These are phyloP conservation scores for Saccharomyces hybrid DNA, from an alignment of 1,139 yeast species.

Conservation along the genomic window DNA sequence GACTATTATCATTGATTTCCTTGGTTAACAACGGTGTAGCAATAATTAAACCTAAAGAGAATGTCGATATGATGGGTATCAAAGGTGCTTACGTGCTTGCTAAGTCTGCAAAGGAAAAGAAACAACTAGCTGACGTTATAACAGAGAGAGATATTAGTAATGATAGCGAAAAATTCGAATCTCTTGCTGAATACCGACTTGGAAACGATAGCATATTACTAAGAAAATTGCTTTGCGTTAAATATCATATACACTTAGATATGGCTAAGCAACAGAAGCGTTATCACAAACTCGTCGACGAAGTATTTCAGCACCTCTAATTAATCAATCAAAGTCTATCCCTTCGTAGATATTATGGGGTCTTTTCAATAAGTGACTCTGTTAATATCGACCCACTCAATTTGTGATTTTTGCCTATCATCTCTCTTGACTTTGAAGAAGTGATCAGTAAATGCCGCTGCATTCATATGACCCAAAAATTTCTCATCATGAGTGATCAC, in stretches of 20 bases:
- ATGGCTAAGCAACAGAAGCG: constrained; percentile 34
- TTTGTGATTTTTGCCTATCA: constrained; percentile 70
- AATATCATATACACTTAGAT: constrained; percentile 34
- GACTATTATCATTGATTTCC: constrained; percentile 35
- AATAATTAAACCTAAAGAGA: constrained; percentile 17
- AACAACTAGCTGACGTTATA: not conserved
- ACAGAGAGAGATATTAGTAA: not conserved
- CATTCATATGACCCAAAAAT: constrained; percentile 77
- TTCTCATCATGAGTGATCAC: constrained; percentile 96
- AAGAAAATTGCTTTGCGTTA: constrained; percentile 20
- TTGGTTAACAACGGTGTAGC: constrained; percentile 13
- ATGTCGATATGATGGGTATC: constrained; percentile 30
- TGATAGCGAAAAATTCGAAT: not conserved
- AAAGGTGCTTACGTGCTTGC: constrained; percentile 36
- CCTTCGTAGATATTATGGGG: not conserved
- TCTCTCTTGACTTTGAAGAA: constrained; percentile 78
- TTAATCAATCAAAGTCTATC: not conserved
- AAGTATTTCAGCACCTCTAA: not conserved
- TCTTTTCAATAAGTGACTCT: constrained; percentile 28
- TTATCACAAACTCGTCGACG: constrained; percentile 19
- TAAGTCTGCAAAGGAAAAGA: constrained; percentile 6
- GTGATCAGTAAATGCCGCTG: constrained; percentile 79
- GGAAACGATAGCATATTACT: constrained; percentile 6
- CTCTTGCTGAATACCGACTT: not conserved
- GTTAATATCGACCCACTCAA: constrained; percentile 43